These are phyloP conservation scores for Boeremia lycopersici DNA, from an alignment of 2,329 filamentous ascomycete species.

Conservation along the genomic window DNA sequence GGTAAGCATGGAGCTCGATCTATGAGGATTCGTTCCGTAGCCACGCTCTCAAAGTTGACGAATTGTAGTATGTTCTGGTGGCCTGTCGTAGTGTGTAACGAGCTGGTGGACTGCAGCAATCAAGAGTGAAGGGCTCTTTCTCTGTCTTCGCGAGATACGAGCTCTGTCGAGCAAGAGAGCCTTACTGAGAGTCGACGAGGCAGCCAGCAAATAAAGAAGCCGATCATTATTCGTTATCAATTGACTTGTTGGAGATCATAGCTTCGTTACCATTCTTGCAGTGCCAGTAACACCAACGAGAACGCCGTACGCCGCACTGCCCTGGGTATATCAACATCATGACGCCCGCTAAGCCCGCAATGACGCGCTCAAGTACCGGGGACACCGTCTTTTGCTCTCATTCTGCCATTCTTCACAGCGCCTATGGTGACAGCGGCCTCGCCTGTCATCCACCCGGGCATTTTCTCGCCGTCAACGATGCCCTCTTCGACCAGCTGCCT, in stretches of 20 bases:
- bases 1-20: no score
- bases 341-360: slow-evolving; percentile 14
- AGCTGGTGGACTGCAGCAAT: no score
- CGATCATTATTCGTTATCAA: not conserved
- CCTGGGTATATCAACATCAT: slow-evolving; percentile 33
- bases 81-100: no score
- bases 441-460: slow-evolving; percentile 92
- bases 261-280: not conserved
- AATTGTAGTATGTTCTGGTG: no score
- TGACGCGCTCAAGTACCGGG: slow-evolving; percentile 27
- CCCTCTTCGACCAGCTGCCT: slow-evolving; percentile 78
- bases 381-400: slow-evolving; percentile 47
- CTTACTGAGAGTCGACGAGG: no score
- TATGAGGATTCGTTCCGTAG: no score
- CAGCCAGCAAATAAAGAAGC: no score
- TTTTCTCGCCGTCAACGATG: slow-evolving; percentile 73
- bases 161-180: not conserved
- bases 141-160: not conserved
- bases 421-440: slow-evolving; percentile 81
- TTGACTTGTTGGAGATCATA: not conserved
- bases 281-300: not conserved
- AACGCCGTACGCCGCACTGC: slow-evolving; percentile 26
- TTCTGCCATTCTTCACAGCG: slow-evolving; percentile 69
- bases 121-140: no score
- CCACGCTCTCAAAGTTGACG: no score